phyloP scores from a whole-genome alignment of 306 rosid genomes.

The Prunus salicina region DNA sequence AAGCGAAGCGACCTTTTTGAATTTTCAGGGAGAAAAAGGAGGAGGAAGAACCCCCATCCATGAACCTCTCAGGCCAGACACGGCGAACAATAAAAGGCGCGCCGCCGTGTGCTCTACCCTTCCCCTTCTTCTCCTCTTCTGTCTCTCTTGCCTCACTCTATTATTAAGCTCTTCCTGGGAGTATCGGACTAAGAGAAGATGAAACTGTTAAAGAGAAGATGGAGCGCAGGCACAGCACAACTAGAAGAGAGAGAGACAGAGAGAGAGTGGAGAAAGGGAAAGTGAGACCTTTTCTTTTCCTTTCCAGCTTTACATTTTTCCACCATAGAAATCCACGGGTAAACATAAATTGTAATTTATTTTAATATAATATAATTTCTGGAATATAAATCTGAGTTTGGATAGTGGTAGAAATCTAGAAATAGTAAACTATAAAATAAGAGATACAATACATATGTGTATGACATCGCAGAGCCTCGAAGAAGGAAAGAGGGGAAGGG shows the following conservation, averaged over 20 bases:
- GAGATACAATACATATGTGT: background rate
- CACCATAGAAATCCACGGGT: constrained; percentile 49
- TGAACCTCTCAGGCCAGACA: constrained; percentile 13
- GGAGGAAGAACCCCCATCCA: constrained; percentile 32
- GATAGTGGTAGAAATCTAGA: background rate
- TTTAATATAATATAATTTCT: background rate
- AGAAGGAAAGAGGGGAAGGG: background rate
- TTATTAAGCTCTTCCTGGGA: background rate
- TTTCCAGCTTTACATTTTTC: constrained; percentile 39
- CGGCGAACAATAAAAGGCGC: background rate
- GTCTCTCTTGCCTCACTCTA: background rate
- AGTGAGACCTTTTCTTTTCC: constrained; percentile 11
- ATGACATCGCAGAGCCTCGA: constrained; percentile 14
- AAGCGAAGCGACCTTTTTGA: constrained; percentile 27
- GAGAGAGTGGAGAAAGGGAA: background rate
- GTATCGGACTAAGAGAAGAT: constrained; percentile 11
- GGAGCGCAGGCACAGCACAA: constrained; percentile 11
- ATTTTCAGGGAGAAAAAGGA: constrained; percentile 9
- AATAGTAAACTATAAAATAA: background rate
- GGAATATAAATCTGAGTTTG: background rate
- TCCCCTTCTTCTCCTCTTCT: constrained; percentile 14
- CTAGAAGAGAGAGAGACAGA: background rate
- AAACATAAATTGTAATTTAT: background rate
- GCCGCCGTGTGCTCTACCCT: constrained; percentile 26
- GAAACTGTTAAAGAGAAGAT: background rate